Base-by-base conservation (phyloP, 108 stramenopile species). In the Fistulifera pelliculosa region DNA sequence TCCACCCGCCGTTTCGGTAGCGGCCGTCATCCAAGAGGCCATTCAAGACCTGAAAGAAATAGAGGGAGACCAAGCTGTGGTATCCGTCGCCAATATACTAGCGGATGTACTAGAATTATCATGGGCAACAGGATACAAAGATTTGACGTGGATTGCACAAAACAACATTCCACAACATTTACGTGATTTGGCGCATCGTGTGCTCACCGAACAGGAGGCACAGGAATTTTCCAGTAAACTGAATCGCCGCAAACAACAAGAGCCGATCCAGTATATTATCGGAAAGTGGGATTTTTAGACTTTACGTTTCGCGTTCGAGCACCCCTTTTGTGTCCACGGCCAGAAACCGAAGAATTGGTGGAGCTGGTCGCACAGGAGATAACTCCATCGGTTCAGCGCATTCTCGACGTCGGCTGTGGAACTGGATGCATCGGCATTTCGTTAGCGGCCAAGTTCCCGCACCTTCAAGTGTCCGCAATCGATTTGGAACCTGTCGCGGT, bases 331-430 rank as follows among this genome's bases (percentile, higher is more conserved):
- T 94, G 94, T 51, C 96, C 96, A 16, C 58, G 96, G 31, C 96
- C 96, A 0, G 96, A 96, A 68, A 96, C 96, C 42, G 96, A 96
- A 64, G 94, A 96, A 70, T 66, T 96, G 56, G 94, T 96, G 38
- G 73, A 82, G 35, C 27, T 76, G 40, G 74, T 85, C 19, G 53
- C 55, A 23, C 60, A 74, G 45, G 68, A 70, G 35, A 22, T 56
- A 22, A 43, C 52, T 28, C 38, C 57, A 22, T 49, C 53, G 6
- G 60, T 54, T 41, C 41, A 89, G 1, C 68, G 72, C 0, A 89
- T 96, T 24, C 59, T 96, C 60, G 96, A 96, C 64, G 66, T 95
- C 8, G 96, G 96, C 0, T 83, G 79, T 41, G 96, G 96, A 7
- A 95, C 91, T 13, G 96, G 96, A 15, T 87, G 82, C 2, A 94